Percentiles rank a stretch among this genome's conserved stretches.
These are phyloP conservation scores for Trifolium dubium DNA, from an alignment of 306 rosid genomes.

Conservation along the genomic window DNA sequence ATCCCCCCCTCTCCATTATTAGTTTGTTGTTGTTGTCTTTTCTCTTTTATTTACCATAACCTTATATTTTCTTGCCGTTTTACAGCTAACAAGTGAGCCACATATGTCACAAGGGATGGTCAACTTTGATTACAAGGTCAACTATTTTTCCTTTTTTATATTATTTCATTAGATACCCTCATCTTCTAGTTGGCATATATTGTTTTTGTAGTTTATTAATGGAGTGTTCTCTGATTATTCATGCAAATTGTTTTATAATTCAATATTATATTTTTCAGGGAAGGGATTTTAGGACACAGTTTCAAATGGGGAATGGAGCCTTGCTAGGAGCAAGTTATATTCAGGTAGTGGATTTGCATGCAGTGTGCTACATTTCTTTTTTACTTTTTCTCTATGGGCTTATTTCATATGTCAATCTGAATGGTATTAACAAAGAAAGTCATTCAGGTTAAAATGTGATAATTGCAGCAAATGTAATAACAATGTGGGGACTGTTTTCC, in stretches of 20 bases:
- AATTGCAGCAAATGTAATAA: too few relatives aligned
- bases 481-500: too few relatives aligned
- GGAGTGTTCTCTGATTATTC: not conserved
- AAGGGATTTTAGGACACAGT: conserved; percentile 78
- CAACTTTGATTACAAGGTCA: conserved; percentile 95
- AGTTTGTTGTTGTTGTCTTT: not conserved
- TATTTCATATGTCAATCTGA: not conserved
- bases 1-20: not conserved
- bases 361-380: conserved; percentile 7
- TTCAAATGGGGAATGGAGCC: conserved; percentile 97
- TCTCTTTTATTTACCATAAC: not conserved
- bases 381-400: conserved; percentile 9
- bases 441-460: not conserved
- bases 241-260: conserved; percentile 3
- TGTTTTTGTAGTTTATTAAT: conserved; percentile 3
- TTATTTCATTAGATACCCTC: not conserved
- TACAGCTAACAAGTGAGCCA: conserved; percentile 90
- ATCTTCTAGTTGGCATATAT: conserved; percentile 1
- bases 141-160: not conserved
- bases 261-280: conserved; percentile 63
- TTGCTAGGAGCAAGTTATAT: conserved; percentile 93
- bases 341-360: conserved; percentile 62
- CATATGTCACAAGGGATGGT: conserved; percentile 97
- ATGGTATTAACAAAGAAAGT: conserved; percentile 1
- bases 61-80: conserved; percentile 16